Evolutionary conservation across 768 basidiomycete genomes (phyloP).

Genomic region (Nidularia pulvinata): DNA sequence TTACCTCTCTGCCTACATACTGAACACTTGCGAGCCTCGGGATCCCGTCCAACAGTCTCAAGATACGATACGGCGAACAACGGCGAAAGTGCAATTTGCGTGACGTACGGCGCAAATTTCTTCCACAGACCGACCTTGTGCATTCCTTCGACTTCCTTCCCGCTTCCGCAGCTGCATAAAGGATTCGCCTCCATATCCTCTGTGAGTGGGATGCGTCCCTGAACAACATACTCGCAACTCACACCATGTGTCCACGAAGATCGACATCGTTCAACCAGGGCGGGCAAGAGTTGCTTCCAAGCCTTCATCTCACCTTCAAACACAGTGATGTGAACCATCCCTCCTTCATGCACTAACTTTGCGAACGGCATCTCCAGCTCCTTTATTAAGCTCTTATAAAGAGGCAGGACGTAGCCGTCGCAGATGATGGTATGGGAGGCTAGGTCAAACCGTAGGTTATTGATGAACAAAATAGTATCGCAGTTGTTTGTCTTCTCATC

Average conservation of each 20-base stretch:
- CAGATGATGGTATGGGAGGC: conserved; percentile 48
- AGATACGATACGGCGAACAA: conserved; percentile 52
- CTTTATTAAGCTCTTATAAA: conserved; percentile 13
- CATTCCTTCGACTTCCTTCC: conserved; percentile 41
- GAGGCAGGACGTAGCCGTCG: conserved; percentile 46
- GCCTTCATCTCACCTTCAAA: conserved; percentile 30
- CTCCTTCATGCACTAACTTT: conserved; percentile 1
- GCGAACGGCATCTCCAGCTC: conserved; percentile 12
- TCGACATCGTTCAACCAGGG: conserved; percentile 51
- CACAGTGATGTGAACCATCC: conserved; percentile 11
- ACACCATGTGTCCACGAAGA: conserved; percentile 44
- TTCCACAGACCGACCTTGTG: conserved; percentile 28
- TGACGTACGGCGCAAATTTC: conserved; percentile 37
- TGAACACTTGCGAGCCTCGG: conserved; percentile 10
- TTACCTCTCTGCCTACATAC: conserved; percentile 21
- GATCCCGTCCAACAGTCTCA: conserved; percentile 26
- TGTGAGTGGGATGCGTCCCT: conserved; percentile 38
- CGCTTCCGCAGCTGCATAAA: conserved; percentile 53
- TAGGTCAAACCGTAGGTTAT: conserved; percentile 43
- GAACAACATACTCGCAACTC: conserved; percentile 44
- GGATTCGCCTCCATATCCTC: conserved; percentile 33
- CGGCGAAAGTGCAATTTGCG: conserved; percentile 50
- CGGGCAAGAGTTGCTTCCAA: conserved; percentile 54
- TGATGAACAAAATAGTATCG: conserved; percentile 45
- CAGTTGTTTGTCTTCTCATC: conserved; percentile 18